Conservation (phyloP, 805 yeast species). For the Candida awuae region DNA sequence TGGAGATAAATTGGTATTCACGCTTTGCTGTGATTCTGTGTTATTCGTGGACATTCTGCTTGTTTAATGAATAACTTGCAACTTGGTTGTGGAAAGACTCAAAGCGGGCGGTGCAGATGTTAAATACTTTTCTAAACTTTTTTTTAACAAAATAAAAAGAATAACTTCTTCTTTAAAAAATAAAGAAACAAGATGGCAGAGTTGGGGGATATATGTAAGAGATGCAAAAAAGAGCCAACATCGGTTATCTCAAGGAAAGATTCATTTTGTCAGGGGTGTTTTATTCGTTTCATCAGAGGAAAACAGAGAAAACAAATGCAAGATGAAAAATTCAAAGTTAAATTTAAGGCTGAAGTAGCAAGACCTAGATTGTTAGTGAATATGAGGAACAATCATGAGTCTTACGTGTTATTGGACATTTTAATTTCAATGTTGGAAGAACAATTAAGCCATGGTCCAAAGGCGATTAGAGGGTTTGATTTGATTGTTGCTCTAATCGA, state of each 20-base stretch:
- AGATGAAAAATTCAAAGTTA: conserved; percentile 64
- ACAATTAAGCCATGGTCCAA: conserved; percentile 47
- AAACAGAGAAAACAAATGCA: conserved; percentile 77
- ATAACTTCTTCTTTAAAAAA: neutral
- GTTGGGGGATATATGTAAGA: conserved; percentile 30
- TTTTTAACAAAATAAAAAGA: too few species aligned
- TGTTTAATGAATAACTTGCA: too few species aligned
- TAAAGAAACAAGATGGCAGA: neutral
- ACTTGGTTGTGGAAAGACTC: too few species aligned
- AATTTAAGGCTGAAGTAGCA: conserved; percentile 40
- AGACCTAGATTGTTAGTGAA: conserved; percentile 47
- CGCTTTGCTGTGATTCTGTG: too few species aligned
- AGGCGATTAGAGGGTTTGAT: conserved; percentile 63
- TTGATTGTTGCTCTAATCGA: conserved; percentile 32
- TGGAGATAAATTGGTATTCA: too few species aligned
- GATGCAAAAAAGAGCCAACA: conserved; percentile 41
- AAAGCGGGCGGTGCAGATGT: too few species aligned
- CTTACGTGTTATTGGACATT: conserved; percentile 63
- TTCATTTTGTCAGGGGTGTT: conserved; percentile 59
- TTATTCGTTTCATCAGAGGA: conserved; percentile 60
- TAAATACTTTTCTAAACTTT: too few species aligned
- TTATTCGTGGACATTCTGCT: neutral
- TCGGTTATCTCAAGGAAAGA: conserved; percentile 52
- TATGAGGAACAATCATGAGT: conserved; percentile 58
- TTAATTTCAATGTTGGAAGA: conserved; percentile 51